These are phyloP conservation scores for Suillus tomentosus DNA, from an alignment of 768 basidiomycete genomes.

Conservation along the genomic window DNA sequence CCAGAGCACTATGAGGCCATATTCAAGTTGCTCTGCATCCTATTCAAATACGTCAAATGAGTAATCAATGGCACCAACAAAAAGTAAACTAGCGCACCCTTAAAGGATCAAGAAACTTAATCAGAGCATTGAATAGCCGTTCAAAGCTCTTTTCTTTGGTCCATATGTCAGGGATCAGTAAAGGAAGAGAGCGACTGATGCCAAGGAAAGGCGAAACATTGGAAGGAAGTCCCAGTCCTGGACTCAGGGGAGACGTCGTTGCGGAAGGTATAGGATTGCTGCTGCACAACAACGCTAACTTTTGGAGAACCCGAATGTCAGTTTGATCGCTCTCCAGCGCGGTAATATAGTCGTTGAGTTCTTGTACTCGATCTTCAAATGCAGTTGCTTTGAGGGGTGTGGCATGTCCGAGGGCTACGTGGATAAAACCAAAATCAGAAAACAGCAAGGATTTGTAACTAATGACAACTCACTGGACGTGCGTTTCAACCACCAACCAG, in stretches of 20 bases:
- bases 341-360: constrained; percentile 55
- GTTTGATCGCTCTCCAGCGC: constrained; percentile 56
- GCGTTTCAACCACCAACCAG: constrained; percentile 84
- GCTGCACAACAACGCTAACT: constrained; percentile 63
- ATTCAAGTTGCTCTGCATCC: constrained; percentile 68
- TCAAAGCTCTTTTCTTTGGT: constrained; percentile 70
- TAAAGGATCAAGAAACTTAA: constrained; percentile 60
- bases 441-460: not conserved
- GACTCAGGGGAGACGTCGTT: constrained; percentile 53
- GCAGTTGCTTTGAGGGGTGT: constrained; percentile 44
- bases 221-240: constrained; percentile 49
- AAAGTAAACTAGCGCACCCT: constrained; percentile 48
- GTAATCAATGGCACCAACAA: not conserved
- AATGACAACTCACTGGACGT: constrained; percentile 56
- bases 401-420: constrained; percentile 46
- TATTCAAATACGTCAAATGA: constrained; percentile 31
- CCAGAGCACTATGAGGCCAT: constrained; percentile 81
- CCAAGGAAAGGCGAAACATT: constrained; percentile 62
- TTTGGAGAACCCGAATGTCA: constrained; percentile 59
- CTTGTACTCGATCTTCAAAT: constrained; percentile 43
- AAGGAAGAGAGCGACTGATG: constrained; percentile 36
- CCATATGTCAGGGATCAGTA: constrained; percentile 67
- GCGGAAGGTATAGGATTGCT: constrained; percentile 50
- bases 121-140: constrained; percentile 63
- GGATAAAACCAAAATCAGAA: constrained; percentile 16